Base-by-base conservation (phyloP, 1,139 yeast species). In the Lodderomyces margitis region DNA sequence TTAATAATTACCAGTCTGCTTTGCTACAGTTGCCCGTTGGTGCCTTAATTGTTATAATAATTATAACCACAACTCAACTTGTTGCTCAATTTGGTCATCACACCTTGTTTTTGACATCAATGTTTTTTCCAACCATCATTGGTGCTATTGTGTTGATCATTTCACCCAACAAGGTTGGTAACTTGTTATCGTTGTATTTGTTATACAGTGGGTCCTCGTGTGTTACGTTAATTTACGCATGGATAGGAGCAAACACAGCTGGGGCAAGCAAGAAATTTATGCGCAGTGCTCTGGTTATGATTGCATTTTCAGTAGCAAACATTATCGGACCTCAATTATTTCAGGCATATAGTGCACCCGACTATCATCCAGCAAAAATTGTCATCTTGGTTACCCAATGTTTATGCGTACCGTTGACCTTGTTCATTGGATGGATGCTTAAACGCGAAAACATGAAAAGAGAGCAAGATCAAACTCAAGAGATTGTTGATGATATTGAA, bases 21-120 rank as follows among this genome's bases (percentile, higher is more conserved):
- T 54, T 69, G 28, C 61, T 68, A 53, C 74, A 69, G 49, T 57
- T 68, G 54, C 74, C 75, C 1, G 60, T 65, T 5, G 74, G 74
- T 2, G 60, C 61, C 2, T 53, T 68, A 5, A 66, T 68, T 12
- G 57, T 68, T n/a, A 48, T 67, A 7, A 59, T 66, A 12, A 66
- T 68, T 20, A 39, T 62, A 4, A 50, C 52, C 5, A 64, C 68
- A 4, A 64, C 70, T 30, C 63, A 65, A 41, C 48, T 64, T 25
- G 61, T 65, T 15, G 48, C 61, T 6, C 52, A 59, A 14, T 55
- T 46, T 43, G 58, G 64, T 24, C 60, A 63, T 21, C 46, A 58
- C 20, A 55, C 67, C 24, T 54, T 55, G 36, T 53, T 67, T 24
- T 56, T 54, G 12, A 50, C 57, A 5, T 58, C 64, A 8, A 63